phyloP scores from a whole-genome alignment of 176 grass and related monocot species.

The Typha latifolia region DNA sequence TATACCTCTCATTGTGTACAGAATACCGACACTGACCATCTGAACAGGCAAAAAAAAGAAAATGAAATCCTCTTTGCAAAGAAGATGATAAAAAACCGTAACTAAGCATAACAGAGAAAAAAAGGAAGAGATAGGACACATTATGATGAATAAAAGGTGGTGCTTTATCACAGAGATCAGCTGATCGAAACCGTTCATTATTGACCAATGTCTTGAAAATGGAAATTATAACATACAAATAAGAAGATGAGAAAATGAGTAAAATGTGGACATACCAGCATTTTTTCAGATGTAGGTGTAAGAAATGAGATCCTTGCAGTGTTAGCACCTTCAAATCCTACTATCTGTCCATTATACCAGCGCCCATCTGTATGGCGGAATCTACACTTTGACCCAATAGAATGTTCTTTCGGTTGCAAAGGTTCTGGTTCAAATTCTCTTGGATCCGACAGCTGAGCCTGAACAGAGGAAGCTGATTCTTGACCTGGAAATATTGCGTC shows the following conservation, averaged over 20 bases:
- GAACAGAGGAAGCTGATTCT: slow-evolving; percentile 6
- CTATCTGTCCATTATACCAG: slow-evolving; percentile 82
- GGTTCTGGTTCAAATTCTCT: slow-evolving; percentile 45
- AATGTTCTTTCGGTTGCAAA: slow-evolving; percentile 38
- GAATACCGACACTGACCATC: no score
- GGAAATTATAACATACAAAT: neutral
- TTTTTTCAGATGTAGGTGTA: slow-evolving; percentile 74
- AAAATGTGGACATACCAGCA: slow-evolving; percentile 52
- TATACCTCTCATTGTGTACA: no score
- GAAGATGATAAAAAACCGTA: no score
- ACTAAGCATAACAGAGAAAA: no score
- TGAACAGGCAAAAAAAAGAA: no score
- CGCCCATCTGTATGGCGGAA: slow-evolving; percentile 83
- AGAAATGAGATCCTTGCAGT: slow-evolving; percentile 77
- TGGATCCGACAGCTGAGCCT: slow-evolving; percentile 35
- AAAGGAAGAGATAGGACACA: no score
- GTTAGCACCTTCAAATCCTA: slow-evolving; percentile 55
- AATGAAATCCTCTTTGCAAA: no score
- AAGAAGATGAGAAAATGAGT: neutral
- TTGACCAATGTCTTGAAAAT: neutral
- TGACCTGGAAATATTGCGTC: slow-evolving; percentile 56
- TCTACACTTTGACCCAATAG: slow-evolving; percentile 75
- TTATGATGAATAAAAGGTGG: no score
- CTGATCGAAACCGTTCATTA: no score
- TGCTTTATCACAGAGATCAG: no score